A percentile compares a stretch with the other conserved stretches of the same genome.
Evolutionary conservation across 352 stramenopile genomes (phyloP).

Genomic region (Peronospora farinosa): DNA sequence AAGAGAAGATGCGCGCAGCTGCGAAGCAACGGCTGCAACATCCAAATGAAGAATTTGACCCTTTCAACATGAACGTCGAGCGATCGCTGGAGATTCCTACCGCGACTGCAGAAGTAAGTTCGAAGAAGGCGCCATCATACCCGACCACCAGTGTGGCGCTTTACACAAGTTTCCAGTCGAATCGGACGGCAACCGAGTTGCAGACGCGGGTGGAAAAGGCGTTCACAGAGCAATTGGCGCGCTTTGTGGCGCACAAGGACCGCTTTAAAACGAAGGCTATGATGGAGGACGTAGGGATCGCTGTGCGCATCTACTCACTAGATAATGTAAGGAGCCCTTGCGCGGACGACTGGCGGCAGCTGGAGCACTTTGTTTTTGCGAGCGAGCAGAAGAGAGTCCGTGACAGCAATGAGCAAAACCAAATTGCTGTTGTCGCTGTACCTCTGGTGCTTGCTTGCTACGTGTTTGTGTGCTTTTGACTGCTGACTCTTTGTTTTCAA

Average conservation of each 20-base stretch:
- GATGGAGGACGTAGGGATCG: constrained; percentile 54
- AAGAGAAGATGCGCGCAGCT: constrained; percentile 42
- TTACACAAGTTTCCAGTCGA: constrained; percentile 74
- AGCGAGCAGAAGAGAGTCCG: constrained; percentile 15
- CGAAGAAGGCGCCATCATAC: constrained; percentile 44
- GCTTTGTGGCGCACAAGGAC: constrained; percentile 48
- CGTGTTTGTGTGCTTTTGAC: constrained; percentile 19
- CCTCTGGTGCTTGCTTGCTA: constrained; percentile 23
- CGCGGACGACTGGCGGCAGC: constrained; percentile 12
- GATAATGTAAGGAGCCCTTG: constrained; percentile 53
- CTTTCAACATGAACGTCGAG: constrained; percentile 39
- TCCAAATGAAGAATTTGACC: constrained; percentile 54
- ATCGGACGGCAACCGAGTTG: constrained; percentile 36
- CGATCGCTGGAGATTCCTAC: constrained; percentile 37
- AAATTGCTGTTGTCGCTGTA: constrained; percentile 20
- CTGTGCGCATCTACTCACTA: constrained; percentile 61
- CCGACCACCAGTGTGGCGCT: constrained; percentile 51
- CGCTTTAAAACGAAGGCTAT: constrained; percentile 73
- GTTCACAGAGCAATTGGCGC: constrained; percentile 41
- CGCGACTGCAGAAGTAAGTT: constrained; percentile 28
- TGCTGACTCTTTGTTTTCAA: constrained; percentile 15
- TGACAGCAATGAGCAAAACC: constrained; percentile 21
- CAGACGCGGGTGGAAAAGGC: constrained; percentile 51
- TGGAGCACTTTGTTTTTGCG: constrained; percentile 17
- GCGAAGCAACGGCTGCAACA: constrained; percentile 30